A percentile compares a stretch with the other conserved stretches of the same genome.
Evolutionary conservation across 1,284 basidiomycete species (phyloP).

Genomic region (Tylopilus orsonianus): DNA sequence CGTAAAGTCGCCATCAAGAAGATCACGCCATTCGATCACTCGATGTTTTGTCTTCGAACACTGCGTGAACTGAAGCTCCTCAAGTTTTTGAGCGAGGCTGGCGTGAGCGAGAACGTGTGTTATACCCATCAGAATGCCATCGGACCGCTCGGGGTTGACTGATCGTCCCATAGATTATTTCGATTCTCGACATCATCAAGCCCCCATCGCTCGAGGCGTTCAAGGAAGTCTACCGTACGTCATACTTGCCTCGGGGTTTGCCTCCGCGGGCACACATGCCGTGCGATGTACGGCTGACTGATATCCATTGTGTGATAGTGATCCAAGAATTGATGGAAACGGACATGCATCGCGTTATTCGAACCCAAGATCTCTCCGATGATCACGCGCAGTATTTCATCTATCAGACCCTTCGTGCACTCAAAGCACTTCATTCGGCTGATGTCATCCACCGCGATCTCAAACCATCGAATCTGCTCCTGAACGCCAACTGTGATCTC

Average conservation of each 20-base stretch:
- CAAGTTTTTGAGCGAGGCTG: slow-evolving; percentile 88
- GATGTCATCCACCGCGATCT: slow-evolving; percentile 95
- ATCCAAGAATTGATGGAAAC: slow-evolving; percentile 81
- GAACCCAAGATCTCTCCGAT: slow-evolving; percentile 78
- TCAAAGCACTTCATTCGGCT: slow-evolving; percentile 93
- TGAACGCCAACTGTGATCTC: slow-evolving; percentile 95
- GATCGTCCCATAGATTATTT: slow-evolving; percentile 73
- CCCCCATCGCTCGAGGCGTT: slow-evolving; percentile 87
- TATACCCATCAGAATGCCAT: neutral
- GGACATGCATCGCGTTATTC: slow-evolving; percentile 71
- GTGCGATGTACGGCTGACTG: too few species aligned
- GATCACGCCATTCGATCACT: slow-evolving; percentile 90
- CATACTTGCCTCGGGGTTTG: neutral
- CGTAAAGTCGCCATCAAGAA: slow-evolving; percentile 89
- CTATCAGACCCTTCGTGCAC: slow-evolving; percentile 86
- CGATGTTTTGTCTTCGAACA: slow-evolving; percentile 87
- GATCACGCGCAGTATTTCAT: slow-evolving; percentile 82
- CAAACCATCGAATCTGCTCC: slow-evolving; percentile 92
- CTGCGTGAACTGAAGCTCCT: slow-evolving; percentile 86
- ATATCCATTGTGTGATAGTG: slow-evolving; percentile 39
- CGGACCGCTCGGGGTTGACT: neutral
- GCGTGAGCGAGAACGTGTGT: slow-evolving; percentile 90
- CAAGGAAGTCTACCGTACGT: slow-evolving; percentile 87
- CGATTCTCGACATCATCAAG: slow-evolving; percentile 93
- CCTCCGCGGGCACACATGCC: neutral